Evolutionary conservation across 495 filamentous ascomycete species (phyloP).

Genomic region (Cercophora sp.): DNA sequence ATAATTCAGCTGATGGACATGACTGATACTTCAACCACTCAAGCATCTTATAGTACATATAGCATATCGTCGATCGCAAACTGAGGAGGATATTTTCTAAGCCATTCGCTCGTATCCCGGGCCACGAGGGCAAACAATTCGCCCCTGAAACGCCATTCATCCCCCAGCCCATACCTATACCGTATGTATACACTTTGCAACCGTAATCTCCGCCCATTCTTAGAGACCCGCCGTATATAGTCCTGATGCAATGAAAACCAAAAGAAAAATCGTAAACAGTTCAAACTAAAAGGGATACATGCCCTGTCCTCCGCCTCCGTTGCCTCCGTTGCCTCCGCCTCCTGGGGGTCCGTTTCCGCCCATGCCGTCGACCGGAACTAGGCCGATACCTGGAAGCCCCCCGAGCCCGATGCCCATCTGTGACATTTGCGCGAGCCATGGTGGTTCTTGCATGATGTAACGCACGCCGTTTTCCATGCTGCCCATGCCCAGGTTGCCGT

Average conservation of each 20-base stretch:
- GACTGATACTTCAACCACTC: too few relatives aligned
- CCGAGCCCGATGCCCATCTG: not conserved
- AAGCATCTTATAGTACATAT: too few relatives aligned
- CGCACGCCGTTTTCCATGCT: slow-evolving; percentile 31
- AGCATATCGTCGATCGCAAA: too few relatives aligned
- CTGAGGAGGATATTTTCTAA: too few relatives aligned
- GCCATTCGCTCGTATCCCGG: too few relatives aligned
- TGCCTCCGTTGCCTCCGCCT: not conserved
- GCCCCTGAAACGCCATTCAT: too few relatives aligned
- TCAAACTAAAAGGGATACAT: not conserved
- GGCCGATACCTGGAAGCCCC: not conserved
- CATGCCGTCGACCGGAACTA: not conserved
- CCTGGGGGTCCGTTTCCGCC: not conserved
- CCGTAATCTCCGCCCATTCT: not conserved
- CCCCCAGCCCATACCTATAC: too few relatives aligned
- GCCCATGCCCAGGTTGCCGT: slow-evolving; percentile 21
- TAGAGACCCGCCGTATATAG: not conserved
- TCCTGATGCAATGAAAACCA: too few relatives aligned
- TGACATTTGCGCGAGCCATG: slow-evolving; percentile 10
- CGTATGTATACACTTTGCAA: too few relatives aligned
- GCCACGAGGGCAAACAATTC: too few relatives aligned
- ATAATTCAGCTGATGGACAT: too few relatives aligned
- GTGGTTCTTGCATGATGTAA: slow-evolving; percentile 27
- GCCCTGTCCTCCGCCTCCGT: not conserved
- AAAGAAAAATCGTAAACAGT: too few relatives aligned